Base-by-base conservation (phyloP, 371 early-diverging fungal species). In the Mycotypha africana region DNA sequence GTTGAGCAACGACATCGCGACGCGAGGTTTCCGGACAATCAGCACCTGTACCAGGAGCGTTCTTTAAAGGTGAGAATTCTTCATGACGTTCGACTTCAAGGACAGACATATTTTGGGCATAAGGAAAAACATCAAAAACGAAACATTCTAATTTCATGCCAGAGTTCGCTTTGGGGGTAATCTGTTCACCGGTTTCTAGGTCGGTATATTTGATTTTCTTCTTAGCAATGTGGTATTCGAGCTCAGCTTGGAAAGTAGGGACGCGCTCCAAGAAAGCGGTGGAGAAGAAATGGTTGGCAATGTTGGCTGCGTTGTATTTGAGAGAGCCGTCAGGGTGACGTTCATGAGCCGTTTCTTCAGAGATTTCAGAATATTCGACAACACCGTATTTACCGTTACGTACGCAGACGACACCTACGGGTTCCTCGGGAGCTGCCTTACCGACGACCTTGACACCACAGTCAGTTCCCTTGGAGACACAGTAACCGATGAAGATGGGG, bases 241-340 rank as follows among this genome's bases (percentile, higher is more conserved):
- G 80, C 49, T 80, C 62, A 33, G 66, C 61, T 51, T 93, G 92
- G 58, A 93, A 79, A n/a, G 75, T 74, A 45, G 86, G 86, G 38
- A 92, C 82, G 39, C 84, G 76, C 51, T 87, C 69, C 61, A 97
- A 73, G 62, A 96, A 96, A 41, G 78, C 93, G 23, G 84, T 71
- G 28, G 95, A 88, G 81, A 93, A 97, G 64, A 92, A 95, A 70
- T 97, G 98, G 79, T 95, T 97, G 70, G 88, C 94, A 73, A 97
- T 95, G 76, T 97, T 97, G 42, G 89, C 98, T 5, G 95, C 95
- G 26, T 83, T 83, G 76, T 86, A 94, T 1, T 74, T 63, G 31
- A 97, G 79, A 34, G 78, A 71, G 2, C 80, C 82, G 50, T 83
- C 76, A 45, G 82, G 74, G 23, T 75, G 60, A 50, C 79, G 78